Evolutionary conservation across 2,329 filamentous ascomycete genomes (phyloP).

Genomic region (Microdochium trichocladiopsis): DNA sequence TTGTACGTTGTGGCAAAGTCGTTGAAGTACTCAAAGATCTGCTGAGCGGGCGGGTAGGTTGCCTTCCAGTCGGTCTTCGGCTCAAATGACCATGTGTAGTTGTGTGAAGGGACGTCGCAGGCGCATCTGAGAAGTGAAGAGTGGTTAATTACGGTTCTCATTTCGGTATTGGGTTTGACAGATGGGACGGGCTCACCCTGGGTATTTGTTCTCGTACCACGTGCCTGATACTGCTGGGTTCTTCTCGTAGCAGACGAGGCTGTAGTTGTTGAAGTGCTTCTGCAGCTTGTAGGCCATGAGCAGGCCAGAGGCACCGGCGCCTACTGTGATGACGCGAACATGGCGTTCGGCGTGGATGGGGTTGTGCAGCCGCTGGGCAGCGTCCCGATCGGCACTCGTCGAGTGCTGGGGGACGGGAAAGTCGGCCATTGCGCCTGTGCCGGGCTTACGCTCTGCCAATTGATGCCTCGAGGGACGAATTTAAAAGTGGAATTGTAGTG

Average conservation of each 20-base stretch:
- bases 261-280: constrained; percentile 32
- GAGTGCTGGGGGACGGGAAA: neutral
- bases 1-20: constrained; percentile 32
- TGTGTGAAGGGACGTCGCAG: constrained; percentile 34
- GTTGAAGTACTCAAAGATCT: constrained; percentile 42
- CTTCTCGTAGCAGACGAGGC: constrained; percentile 33
- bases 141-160: constrained; percentile 25
- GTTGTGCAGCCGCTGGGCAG: neutral
- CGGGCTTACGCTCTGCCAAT: neutral
- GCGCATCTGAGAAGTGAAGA: constrained; percentile 41
- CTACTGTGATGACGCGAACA: no score
- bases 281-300: constrained; percentile 38
- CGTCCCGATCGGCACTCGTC: neutral
- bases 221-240: constrained; percentile 38
- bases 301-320: constrained; percentile 28
- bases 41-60: constrained; percentile 6
- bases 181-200: constrained; percentile 18
- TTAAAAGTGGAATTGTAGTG: no score
- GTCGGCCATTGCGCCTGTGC: neutral
- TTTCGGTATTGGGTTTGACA: constrained; percentile 9
- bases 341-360: constrained; percentile 9
- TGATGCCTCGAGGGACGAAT: no score
- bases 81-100: constrained; percentile 43
- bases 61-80: constrained; percentile 34
- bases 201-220: constrained; percentile 43